phyloP scores from a whole-genome alignment of 2,329 filamentous ascomycete genomes.

The Phaeophleospora eucalypticola region DNA sequence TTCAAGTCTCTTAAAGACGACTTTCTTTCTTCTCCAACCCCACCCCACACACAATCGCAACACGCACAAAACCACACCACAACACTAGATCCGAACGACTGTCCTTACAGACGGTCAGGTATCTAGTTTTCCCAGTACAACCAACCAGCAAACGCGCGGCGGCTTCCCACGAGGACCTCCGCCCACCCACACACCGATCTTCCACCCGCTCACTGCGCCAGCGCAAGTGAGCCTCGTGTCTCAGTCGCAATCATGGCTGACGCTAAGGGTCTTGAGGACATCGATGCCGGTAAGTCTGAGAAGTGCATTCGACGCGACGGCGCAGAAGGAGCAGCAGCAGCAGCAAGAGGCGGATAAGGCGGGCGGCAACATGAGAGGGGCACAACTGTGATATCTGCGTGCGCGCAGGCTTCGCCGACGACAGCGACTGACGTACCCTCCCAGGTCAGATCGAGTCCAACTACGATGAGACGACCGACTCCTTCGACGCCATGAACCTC shows the following conservation, averaged over 20 bases:
- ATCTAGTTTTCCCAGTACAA: slow-evolving; percentile 41
- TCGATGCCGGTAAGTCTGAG: slow-evolving; percentile 77
- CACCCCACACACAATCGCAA: slow-evolving; percentile 23
- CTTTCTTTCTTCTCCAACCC: slow-evolving; percentile 2
- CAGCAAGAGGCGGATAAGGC: neutral
- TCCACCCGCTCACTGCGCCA: slow-evolving; percentile 63
- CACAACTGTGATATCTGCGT: slow-evolving; percentile 2
- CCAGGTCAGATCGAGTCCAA: slow-evolving; percentile 98
- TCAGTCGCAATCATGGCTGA: slow-evolving; percentile 91
- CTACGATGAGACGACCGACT: slow-evolving; percentile 99
- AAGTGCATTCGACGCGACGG: slow-evolving; percentile 1
- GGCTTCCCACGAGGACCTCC: slow-evolving; percentile 38
- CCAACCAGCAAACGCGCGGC: slow-evolving; percentile 35
- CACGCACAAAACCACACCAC: slow-evolving; percentile 24
- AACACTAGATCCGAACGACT: slow-evolving; percentile 41
- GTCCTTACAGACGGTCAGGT: slow-evolving; percentile 44
- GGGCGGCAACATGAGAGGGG: neutral
- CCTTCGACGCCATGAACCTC: slow-evolving; percentile 96
- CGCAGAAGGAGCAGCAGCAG: neutral
- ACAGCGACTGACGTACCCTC: slow-evolving; percentile 6
- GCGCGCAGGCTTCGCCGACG: slow-evolving; percentile 1
- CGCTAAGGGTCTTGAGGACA: slow-evolving; percentile 96
- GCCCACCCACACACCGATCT: slow-evolving; percentile 36
- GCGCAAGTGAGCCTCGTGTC: slow-evolving; percentile 58
- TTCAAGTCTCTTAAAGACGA: slow-evolving; percentile 11